Percentiles rank a stretch among this genome's conserved stretches.
These are phyloP conservation scores for Russula compacta DNA, from an alignment of 768 basidiomycete genomes.

Conservation along the genomic window DNA sequence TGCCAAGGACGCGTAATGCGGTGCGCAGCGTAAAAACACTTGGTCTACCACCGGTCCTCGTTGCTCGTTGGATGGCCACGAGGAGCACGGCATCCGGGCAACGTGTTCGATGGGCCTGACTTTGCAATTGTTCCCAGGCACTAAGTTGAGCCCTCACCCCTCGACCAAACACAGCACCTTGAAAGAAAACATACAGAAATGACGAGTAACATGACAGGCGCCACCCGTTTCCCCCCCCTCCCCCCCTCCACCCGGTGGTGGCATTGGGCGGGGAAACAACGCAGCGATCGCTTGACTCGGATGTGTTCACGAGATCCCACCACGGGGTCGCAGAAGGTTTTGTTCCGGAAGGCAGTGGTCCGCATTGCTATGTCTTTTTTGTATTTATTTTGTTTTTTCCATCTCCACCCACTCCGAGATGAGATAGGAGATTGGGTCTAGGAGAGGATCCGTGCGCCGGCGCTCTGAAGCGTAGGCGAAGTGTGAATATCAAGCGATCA, in stretches of 20 bases:
- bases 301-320: neutral
- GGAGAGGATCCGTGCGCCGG: neutral
- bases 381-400: neutral
- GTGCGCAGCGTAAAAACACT: neutral
- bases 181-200: neutral
- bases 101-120: conserved; percentile 7
- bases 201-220: neutral
- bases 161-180: conserved; percentile 6
- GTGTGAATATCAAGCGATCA: neutral
- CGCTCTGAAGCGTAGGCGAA: neutral
- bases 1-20: neutral
- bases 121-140: conserved; percentile 5
- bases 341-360: conserved; percentile 10
- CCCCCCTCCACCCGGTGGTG: neutral
- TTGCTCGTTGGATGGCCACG: neutral
- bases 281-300: neutral
- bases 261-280: neutral
- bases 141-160: neutral
- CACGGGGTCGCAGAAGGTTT: neutral
- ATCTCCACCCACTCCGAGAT: neutral
- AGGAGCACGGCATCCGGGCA: conserved; percentile 15
- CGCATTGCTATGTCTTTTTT: neutral
- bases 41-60: neutral
- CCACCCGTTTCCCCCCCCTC: too few species aligned
- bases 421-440: neutral